Conservation (phyloP, 2,329 filamentous ascomycete genomes). For the Ophiostoma sp. region DNA sequence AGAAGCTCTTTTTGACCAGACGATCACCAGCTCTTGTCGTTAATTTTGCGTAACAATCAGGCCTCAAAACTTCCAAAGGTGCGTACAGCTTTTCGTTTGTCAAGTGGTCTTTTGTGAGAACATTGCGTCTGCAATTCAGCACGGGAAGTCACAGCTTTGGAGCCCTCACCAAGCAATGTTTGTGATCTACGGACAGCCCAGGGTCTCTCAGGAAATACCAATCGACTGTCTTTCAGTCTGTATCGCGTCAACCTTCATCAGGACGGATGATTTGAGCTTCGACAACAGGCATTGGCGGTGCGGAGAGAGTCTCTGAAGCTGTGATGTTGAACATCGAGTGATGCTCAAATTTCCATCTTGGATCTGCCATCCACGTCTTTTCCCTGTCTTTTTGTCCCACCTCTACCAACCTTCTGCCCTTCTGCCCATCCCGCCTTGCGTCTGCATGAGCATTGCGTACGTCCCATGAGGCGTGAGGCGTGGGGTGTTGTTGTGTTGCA, state of each 20-base stretch:
- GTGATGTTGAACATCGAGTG: neutral
- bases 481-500: neutral
- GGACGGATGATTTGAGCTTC: neutral
- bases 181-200: neutral
- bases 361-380: neutral
- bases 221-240: neutral
- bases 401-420: neutral
- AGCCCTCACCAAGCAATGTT: neutral
- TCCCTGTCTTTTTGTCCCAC: neutral
- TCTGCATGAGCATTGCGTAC: neutral
- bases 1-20: neutral
- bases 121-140: neutral
- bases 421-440: neutral
- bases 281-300: neutral
- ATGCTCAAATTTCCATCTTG: neutral
- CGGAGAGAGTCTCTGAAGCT: neutral
- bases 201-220: neutral
- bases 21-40: neutral
- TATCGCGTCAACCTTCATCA: neutral
- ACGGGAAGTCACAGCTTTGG: neutral
- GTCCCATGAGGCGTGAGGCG: neutral
- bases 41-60: neutral
- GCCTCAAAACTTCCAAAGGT: neutral
- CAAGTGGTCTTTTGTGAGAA: neutral
- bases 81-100: conserved; percentile 6